Conservation (phyloP, 306 rosid species). For the Erythrophleum fordii region DNA sequence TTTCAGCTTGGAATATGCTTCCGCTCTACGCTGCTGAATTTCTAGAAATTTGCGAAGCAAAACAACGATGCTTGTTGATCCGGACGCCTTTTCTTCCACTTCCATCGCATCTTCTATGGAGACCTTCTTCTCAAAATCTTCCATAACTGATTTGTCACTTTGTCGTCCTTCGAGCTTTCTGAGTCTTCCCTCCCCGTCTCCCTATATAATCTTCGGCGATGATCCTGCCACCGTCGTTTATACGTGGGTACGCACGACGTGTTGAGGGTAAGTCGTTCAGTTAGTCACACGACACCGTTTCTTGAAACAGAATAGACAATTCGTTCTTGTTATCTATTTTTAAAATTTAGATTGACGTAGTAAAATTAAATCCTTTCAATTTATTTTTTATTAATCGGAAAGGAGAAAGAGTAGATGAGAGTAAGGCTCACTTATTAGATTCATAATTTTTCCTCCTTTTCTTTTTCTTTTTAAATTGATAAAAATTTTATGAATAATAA, state of each 20-base stretch:
- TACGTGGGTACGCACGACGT: not conserved
- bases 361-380: too few relatives aligned
- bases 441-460: too few relatives aligned
- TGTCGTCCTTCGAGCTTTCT: not conserved
- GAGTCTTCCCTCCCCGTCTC: not conserved
- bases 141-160: not conserved
- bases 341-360: too few relatives aligned
- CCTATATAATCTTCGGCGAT: not conserved
- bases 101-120: not conserved
- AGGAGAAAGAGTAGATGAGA: too few relatives aligned
- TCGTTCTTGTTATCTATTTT: too few relatives aligned
- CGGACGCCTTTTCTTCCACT: not conserved
- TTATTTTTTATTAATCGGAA: too few relatives aligned
- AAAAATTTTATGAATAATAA: too few relatives aligned
- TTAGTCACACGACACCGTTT: too few relatives aligned
- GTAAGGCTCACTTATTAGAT: too few relatives aligned
- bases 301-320: too few relatives aligned
- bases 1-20: slow-evolving; percentile 60
- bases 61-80: slow-evolving; percentile 37
- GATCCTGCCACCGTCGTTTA: not conserved
- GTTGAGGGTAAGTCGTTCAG: not conserved
- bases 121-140: slow-evolving; percentile 19
- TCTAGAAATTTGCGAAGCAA: slow-evolving; percentile 58
- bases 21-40: slow-evolving; percentile 65
- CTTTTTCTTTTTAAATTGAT: too few relatives aligned